Evolutionary conservation across 257 asterid species (phyloP).

Genomic region (Sherardia arvensis): DNA sequence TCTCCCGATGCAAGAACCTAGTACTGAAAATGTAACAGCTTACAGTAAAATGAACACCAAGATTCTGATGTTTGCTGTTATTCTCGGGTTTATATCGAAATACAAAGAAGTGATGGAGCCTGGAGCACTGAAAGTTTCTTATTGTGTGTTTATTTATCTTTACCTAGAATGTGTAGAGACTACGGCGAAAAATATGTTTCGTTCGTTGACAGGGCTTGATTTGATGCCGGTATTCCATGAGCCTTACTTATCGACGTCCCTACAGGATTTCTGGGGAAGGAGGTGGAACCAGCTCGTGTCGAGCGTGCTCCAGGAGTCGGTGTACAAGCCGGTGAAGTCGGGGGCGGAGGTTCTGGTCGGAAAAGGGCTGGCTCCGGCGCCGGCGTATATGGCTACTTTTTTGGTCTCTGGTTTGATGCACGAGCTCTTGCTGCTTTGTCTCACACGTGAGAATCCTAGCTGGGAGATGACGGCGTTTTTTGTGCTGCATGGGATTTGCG

Average conservation of each 20-base stretch:
- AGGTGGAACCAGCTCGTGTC: conserved; percentile 64
- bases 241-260: conserved; percentile 52
- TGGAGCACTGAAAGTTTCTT: conserved; percentile 6
- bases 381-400: conserved; percentile 38
- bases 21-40: conserved; percentile 19
- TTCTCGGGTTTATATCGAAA: conserved; percentile 7
- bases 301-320: conserved; percentile 30
- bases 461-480: conserved; percentile 66
- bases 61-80: conserved; percentile 16
- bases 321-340: conserved; percentile 43
- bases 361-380: conserved; percentile 18
- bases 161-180: conserved; percentile 10
- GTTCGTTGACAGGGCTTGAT: conserved; percentile 26
- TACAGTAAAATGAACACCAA: conserved; percentile 24
- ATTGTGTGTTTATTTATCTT: conserved; percentile 26
- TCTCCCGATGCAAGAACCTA: no score
- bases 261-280: conserved; percentile 64
- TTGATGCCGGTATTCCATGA: conserved; percentile 51
- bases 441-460: conserved; percentile 33
- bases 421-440: conserved; percentile 44
- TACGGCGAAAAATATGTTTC: conserved; percentile 18
- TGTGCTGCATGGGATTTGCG: conserved; percentile 44
- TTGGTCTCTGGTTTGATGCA: conserved; percentile 59
- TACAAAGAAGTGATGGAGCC: conserved; percentile 15
- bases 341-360: conserved; percentile 18